A percentile compares a stretch with the other conserved stretches of the same genome.
These are phyloP conservation scores for Zygosaccharomyces sapae DNA, from an alignment of 1,139 yeast species.

Conservation along the genomic window DNA sequence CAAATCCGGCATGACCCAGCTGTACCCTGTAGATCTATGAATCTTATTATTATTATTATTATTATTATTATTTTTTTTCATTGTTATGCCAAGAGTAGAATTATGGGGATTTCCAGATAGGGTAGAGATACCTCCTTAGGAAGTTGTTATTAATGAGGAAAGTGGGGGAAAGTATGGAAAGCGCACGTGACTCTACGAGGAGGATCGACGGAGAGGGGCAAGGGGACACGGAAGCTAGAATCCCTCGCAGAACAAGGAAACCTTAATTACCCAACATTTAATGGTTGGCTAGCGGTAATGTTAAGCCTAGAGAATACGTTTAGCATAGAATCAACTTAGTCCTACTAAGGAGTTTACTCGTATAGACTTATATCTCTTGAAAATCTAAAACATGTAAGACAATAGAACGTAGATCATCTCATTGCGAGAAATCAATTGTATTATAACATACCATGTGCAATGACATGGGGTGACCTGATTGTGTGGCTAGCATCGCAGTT, in stretches of 20 bases:
- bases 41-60: background rate
- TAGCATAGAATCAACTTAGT: background rate
- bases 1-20: too few species aligned
- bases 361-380: background rate
- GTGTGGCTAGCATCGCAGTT: background rate
- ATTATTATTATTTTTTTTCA: too few species aligned
- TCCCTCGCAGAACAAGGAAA: too few species aligned
- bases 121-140: background rate
- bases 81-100: background rate
- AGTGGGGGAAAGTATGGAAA: too few species aligned
- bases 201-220: too few species aligned
- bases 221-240: too few species aligned
- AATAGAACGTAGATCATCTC: background rate
- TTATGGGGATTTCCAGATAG: background rate
- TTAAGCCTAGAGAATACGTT: background rate
- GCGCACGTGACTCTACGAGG: background rate
- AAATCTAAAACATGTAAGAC: background rate
- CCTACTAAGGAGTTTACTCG: background rate
- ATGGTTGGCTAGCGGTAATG: background rate
- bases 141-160: background rate
- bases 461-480: background rate
- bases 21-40: background rate
- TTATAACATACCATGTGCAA: background rate
- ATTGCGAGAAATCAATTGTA: background rate
- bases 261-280: background rate